A percentile compares a stretch with the other conserved stretches of the same genome.
Conservation (phyloP, 257 asterid genomes). For the Anisodus acutangulus region DNA sequence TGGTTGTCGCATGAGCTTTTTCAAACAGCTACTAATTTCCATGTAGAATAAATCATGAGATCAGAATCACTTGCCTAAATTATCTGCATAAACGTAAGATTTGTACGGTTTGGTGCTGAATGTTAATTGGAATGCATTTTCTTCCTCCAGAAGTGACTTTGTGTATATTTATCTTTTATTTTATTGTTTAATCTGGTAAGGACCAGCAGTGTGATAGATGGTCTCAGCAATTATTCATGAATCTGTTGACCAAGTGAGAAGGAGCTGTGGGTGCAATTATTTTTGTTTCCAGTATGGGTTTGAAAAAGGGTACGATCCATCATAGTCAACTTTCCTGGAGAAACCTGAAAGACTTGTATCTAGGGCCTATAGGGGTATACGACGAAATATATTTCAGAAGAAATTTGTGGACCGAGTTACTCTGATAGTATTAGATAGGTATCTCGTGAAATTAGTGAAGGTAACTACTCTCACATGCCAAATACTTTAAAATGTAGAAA, state of each 20-base stretch:
- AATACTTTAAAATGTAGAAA: too few relatives aligned
- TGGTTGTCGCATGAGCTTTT: not conserved
- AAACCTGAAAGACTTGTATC: not conserved
- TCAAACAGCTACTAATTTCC: not conserved
- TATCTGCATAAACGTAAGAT: not conserved
- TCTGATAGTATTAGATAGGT: too few relatives aligned
- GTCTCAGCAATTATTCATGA: slow-evolving; percentile 14
- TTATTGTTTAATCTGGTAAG: not conserved
- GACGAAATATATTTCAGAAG: not conserved
- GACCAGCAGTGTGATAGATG: not conserved
- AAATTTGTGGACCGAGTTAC: not conserved
- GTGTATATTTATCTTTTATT: not conserved
- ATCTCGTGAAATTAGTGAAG: too few relatives aligned
- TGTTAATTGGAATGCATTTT: not conserved
- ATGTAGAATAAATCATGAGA: not conserved
- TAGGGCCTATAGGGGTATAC: not conserved
- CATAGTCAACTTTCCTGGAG: not conserved
- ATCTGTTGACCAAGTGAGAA: not conserved
- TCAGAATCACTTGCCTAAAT: not conserved
- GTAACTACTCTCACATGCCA: too few relatives aligned
- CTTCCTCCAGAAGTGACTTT: not conserved
- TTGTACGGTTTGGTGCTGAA: not conserved
- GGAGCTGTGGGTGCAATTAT: not conserved
- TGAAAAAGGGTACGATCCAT: not conserved
- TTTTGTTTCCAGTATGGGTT: not conserved